Base-by-base conservation (phyloP, 331 rosid genomes). In the Saraca asoca region DNA sequence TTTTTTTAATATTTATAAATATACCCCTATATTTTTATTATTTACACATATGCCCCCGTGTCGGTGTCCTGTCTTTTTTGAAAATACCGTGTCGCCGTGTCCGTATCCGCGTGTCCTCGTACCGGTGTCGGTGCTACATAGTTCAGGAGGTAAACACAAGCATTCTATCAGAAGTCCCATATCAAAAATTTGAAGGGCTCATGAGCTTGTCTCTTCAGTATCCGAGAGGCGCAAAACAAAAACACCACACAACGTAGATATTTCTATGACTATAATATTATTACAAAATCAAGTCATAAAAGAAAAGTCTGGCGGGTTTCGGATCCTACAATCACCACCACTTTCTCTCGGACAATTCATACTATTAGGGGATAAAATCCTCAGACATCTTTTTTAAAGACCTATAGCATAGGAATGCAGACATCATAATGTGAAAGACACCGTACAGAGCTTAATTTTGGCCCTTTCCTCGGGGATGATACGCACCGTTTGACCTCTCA, bases 381-480 rank as follows among this genome's bases (percentile, higher is more conserved):
- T 12, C 20, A 19, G 34, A 45, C 48, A 44, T 19, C 29, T 43
- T 24, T 39, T 39, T 10, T 59, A 65, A 34, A 38, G 13, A 55
- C 14, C 46, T 8, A 43, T 31, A 17, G 45, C 12, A 15, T 13
- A 44, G 41, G 43, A 24, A 55, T 9, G 43, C 14, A 50, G 33
- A 42, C 37, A 17, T 2, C 2, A 14, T 14, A 41, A 41, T 56
- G 33, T 24, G 17, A 2, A 15, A 45, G 61, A 44, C 5, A 55
- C 44, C 6, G 15, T 3, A 24, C 31, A 24, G 2, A 15, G 31
- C 64, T 77, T 45, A 78, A n/a, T 74, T 78, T 57, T 52, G 58
- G 33, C 64, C 69, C 52, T 68, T 70, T 59, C 83, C 75, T 16
- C 71, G 55, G 39, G 73, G 64, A 61, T 43, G 69, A 48, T 72